These are phyloP conservation scores for Penicillium decumbens DNA, from an alignment of 2,329 filamentous ascomycete species.

Conservation along the genomic window DNA sequence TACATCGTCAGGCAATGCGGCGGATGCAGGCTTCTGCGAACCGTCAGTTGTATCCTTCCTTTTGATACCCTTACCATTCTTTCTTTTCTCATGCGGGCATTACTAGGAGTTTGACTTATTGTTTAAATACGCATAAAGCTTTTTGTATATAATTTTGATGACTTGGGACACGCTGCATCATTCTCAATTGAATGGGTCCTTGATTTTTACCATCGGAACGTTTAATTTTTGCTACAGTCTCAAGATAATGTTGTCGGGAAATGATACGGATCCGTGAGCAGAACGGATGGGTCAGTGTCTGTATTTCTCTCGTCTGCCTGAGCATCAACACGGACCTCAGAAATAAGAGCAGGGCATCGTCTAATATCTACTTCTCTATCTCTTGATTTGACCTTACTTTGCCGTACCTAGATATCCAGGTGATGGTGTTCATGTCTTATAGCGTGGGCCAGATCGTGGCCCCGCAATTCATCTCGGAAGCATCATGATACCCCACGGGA, in stretches of 20 bases:
- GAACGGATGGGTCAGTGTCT: no score
- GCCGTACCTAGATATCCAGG: background rate
- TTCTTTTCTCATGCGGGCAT: slow-evolving; percentile 8
- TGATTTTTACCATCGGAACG: no score
- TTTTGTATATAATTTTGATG: slow-evolving; percentile 13
- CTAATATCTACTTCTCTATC: no score
- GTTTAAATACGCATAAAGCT: background rate
- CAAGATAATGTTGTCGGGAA: no score
- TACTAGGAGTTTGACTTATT: background rate
- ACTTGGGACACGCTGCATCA: background rate
- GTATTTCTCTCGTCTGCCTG: no score
- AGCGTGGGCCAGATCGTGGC: background rate
- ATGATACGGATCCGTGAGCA: no score
- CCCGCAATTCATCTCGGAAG: background rate
- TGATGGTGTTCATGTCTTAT: background rate
- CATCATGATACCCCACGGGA: background rate
- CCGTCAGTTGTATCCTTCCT: slow-evolving; percentile 22
- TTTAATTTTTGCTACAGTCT: no score
- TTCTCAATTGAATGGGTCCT: no score
- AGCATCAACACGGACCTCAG: no score
- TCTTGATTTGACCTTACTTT: no score
- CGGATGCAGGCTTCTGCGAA: slow-evolving; percentile 66
- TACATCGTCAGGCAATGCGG: slow-evolving; percentile 73
- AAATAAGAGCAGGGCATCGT: no score
- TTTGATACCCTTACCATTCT: slow-evolving; percentile 10